Evolutionary conservation across 768 basidiomycete genomes (phyloP), one percentile per base, ranked within the genome.

Genomic region (Boletus tylopilopsis): DNA sequence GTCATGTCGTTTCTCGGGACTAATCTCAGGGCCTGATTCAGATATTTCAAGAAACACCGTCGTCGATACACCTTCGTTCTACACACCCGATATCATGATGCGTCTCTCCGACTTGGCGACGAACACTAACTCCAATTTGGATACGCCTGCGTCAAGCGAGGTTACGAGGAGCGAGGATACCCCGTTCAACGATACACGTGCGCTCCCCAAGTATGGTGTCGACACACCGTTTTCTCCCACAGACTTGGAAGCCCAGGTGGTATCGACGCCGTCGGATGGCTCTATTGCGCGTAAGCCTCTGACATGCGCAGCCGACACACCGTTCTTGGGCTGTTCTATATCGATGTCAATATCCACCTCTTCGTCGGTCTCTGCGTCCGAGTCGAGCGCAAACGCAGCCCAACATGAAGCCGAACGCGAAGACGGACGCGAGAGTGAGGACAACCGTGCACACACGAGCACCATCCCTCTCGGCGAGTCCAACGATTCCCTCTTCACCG

Each of bases 401-500:
- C n/a, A n/a, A n/a, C n/a, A n/a, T n/a, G n/a, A n/a, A n/a, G n/a
- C n/a, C n/a, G n/a, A n/a, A n/a, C n/a, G n/a, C n/a, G 48, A 15
- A 5, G 29, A 44, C 10, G 38, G 22, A 13, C 35, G 19, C 24
- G 38, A 43, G 8, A 11, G 29, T 16, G 46, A 50, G 12, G 5
- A 18, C n/a, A n/a, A 13, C 13, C 24, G 34, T 13, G 19, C 6
- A 15, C 45, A 36, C 39, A 35, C 47, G 0, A 21, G 45, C 39
- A 50, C 45, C 3, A 53, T 62, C 5, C 50, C 62, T 18, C 34
- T 53, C 16, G 55, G 32, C 0, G 64, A 68, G 39, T 68, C 62
- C 33, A 64, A 55, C 24, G 64, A 65, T 32, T 64, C 64, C 10
- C 59, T 67, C 13, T 68, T 68, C 40, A 54, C 62, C 32, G 48